Base-by-base conservation (phyloP, 2,329 filamentous ascomycete genomes). In the Pestalotiopsis sp. region DNA sequence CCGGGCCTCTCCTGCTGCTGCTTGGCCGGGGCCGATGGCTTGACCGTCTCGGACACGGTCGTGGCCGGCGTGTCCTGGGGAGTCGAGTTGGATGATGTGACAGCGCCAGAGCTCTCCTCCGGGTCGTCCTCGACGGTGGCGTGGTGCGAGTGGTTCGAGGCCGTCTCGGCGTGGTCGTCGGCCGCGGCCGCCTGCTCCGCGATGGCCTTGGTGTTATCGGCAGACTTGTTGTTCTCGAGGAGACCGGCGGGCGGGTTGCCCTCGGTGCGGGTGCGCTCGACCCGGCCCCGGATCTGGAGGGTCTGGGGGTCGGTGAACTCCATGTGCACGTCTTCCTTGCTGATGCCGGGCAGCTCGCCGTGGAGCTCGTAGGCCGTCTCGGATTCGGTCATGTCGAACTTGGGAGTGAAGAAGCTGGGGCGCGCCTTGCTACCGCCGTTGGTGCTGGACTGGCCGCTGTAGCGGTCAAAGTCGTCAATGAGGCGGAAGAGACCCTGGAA, bases 271-370 rank as follows among this genome's bases (percentile, higher is more conserved):
- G 83, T 83, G 73, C 90, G 88, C 81, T 94, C 92, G 68, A 89
- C 86, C 72, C 85, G 89, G 76, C 93, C 93, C 68, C 88, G 89
- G 78, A 96, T 85, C 71, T 89, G 86, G 58, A 95, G 83, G 17
- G 92, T 94, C 82, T 93, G 90, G 57, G 87, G 84, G 77, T 95
- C 92, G 69, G 89, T 90, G 85, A 95, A 95, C 77, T 95, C 92
- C 77, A 95, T 92, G 77, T 87, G 84, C 76, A 96, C 84, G 75
- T 94, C 85, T 74, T 93, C 89, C 82, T 93, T 92, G 71, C 88
- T 87, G 74, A 95, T 84, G 67, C 93, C 93, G 0, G 93, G 91
- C 5, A 95, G 88, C 80, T 95, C 93, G 75, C 93, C 93, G 75
- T 95, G 89, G 23, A 95, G 90, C 80, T 95, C 91, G 77, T 94